phyloP scores from a whole-genome alignment of 805 yeast genomes.

The Cyberlindnera misumaiensis region DNA sequence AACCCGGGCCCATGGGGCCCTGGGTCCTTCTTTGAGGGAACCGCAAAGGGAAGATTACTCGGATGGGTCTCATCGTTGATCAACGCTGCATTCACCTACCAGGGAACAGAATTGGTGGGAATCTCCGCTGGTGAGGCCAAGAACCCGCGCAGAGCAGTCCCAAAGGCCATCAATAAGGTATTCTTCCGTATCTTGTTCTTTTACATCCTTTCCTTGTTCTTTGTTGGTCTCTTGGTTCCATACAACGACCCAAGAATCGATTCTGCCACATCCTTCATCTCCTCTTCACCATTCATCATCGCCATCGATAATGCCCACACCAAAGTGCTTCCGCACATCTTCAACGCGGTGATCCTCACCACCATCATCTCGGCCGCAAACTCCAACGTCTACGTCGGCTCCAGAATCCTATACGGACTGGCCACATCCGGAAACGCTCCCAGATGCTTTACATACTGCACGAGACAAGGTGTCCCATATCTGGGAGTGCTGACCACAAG shows the following conservation, averaged over 20 bases:
- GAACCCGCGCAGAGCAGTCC: slow-evolving; percentile 44
- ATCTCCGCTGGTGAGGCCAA: slow-evolving; percentile 68
- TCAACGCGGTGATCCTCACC: slow-evolving; percentile 61
- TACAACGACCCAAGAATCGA: slow-evolving; percentile 46
- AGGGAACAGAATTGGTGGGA: slow-evolving; percentile 75
- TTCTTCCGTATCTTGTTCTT: slow-evolving; percentile 59
- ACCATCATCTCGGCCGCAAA: slow-evolving; percentile 74
- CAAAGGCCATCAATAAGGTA: slow-evolving; percentile 66
- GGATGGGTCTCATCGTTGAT: slow-evolving; percentile 68
- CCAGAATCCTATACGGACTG: slow-evolving; percentile 59
- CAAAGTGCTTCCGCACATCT: slow-evolving; percentile 55
- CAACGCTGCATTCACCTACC: slow-evolving; percentile 71
- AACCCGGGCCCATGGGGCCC: slow-evolving; percentile 73
- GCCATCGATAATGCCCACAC: slow-evolving; percentile 68
- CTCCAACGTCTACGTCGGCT: slow-evolving; percentile 68
- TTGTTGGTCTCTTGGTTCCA: slow-evolving; percentile 67
- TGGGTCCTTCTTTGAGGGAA: slow-evolving; percentile 44
- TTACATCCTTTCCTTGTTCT: slow-evolving; percentile 58
- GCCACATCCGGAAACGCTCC: slow-evolving; percentile 59
- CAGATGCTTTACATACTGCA: slow-evolving; percentile 39
- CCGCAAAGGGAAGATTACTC: slow-evolving; percentile 50
- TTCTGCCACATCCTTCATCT: slow-evolving; percentile 29
- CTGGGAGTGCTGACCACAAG: slow-evolving; percentile 51
- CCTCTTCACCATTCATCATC: slow-evolving; percentile 64
- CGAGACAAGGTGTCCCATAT: slow-evolving; percentile 56